phyloP scores from a whole-genome alignment of 2,329 filamentous ascomycete genomes.

The Cercospora canescens region DNA sequence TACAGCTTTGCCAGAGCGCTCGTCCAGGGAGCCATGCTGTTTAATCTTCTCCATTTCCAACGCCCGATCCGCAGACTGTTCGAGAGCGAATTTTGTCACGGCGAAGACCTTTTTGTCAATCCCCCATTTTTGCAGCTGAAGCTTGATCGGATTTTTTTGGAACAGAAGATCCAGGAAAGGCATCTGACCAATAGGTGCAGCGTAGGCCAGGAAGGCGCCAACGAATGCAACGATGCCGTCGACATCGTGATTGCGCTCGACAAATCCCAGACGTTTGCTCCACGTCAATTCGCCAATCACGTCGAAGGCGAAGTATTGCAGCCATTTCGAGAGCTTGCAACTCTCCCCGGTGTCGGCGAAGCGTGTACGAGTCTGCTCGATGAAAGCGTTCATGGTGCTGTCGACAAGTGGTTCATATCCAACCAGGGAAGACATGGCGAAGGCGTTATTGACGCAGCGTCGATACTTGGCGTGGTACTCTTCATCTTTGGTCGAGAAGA shows the following conservation, averaged over 20 bases:
- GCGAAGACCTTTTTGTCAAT: conserved; percentile 69
- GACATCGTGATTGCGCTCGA: conserved; percentile 73
- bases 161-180: conserved; percentile 69
- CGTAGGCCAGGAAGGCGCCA: conserved; percentile 66
- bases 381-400: conserved; percentile 70
- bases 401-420: conserved; percentile 81
- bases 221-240: conserved; percentile 71
- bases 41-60: conserved; percentile 53
- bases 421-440: conserved; percentile 74
- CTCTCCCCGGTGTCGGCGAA: conserved; percentile 44
- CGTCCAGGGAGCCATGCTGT: conserved; percentile 38
- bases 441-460: conserved; percentile 73
- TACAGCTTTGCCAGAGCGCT: conserved; percentile 43
- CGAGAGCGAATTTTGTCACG: conserved; percentile 69
- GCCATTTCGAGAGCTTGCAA: conserved; percentile 70
- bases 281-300: conserved; percentile 79
- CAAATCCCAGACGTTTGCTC: conserved; percentile 71
- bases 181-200: conserved; percentile 73
- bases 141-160: conserved; percentile 72
- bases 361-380: conserved; percentile 50
- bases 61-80: conserved; percentile 66
- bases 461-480: conserved; percentile 73
- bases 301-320: conserved; percentile 81
- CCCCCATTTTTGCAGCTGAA: conserved; percentile 67
- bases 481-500: conserved; percentile 77